These are phyloP conservation scores for Sclerotinia spermophila DNA, from an alignment of 2,329 filamentous ascomycete genomes.

Conservation along the genomic window DNA sequence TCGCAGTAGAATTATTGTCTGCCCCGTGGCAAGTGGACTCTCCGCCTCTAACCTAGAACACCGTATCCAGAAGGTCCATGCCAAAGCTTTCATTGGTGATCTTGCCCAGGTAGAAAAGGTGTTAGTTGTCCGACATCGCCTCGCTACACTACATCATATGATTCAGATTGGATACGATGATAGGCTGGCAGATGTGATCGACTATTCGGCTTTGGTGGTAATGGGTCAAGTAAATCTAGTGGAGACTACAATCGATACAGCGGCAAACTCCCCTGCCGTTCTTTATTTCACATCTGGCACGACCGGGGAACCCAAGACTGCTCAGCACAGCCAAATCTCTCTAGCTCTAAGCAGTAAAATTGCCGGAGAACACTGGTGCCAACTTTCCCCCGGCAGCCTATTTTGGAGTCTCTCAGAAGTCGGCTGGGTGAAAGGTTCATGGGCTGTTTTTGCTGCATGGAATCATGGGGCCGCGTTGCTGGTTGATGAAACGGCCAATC, in stretches of 20 bases:
- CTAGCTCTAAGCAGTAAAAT: neutral
- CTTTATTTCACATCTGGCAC: conserved; percentile 36
- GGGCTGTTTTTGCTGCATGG: neutral
- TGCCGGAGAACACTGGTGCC: neutral
- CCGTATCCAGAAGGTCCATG: neutral
- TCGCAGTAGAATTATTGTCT: neutral
- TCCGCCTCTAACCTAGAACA: neutral
- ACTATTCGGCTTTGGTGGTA: neutral
- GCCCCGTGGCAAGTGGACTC: neutral
- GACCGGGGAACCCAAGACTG: conserved; percentile 27
- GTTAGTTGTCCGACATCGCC: neutral
- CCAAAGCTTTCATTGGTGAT: neutral
- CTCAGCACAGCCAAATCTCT: neutral
- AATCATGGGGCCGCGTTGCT: neutral
- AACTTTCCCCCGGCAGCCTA: neutral
- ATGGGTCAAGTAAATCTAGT: neutral
- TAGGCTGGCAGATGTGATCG: neutral
- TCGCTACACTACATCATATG: neutral
- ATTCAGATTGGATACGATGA: neutral
- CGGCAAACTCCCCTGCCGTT: conserved; percentile 11
- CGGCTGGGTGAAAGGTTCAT: neutral
- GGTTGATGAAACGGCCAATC: neutral
- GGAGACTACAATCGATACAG: neutral
- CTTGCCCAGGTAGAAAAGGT: neutral
- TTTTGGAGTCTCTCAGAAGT: neutral